Evolutionary conservation across 768 basidiomycete species (phyloP).

Genomic region (Mrakia blollopis): DNA sequence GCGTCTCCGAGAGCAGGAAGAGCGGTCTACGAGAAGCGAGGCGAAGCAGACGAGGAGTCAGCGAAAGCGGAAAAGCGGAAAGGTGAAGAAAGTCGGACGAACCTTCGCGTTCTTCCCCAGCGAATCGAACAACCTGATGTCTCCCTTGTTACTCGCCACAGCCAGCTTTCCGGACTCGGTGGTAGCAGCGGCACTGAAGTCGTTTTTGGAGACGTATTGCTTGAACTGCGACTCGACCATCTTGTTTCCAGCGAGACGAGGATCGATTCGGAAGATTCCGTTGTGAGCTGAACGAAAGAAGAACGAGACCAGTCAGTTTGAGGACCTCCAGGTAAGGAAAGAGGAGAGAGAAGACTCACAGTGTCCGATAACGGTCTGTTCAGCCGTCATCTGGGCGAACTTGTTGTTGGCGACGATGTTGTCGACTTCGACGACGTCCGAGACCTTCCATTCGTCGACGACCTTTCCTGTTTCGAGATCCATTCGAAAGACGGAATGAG

Average conservation of each 20-base stretch:
- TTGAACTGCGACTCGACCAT: constrained; percentile 92
- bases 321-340: not conserved
- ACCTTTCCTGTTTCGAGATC: constrained; percentile 91
- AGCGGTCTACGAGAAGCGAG: constrained; percentile 56
- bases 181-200: constrained; percentile 86
- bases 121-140: constrained; percentile 87
- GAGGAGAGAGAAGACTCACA: constrained; percentile 36
- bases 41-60: not conserved
- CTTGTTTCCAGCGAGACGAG: constrained; percentile 84
- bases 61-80: not conserved
- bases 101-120: constrained; percentile 95
- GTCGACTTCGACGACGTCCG: constrained; percentile 76
- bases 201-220: constrained; percentile 91
- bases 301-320: constrained; percentile 10
- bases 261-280: constrained; percentile 95
- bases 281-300: constrained; percentile 64
- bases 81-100: not conserved
- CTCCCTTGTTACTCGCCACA: constrained; percentile 93
- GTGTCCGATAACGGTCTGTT: constrained; percentile 84
- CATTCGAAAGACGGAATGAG: constrained; percentile 78
- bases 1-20: constrained; percentile 91
- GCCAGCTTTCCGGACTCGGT: constrained; percentile 82
- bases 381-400: constrained; percentile 84
- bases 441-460: constrained; percentile 98
- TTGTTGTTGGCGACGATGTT: constrained; percentile 90